phyloP scores from a whole-genome alignment of 352 stramenopile species.

The Thraustochytrium sp. region DNA sequence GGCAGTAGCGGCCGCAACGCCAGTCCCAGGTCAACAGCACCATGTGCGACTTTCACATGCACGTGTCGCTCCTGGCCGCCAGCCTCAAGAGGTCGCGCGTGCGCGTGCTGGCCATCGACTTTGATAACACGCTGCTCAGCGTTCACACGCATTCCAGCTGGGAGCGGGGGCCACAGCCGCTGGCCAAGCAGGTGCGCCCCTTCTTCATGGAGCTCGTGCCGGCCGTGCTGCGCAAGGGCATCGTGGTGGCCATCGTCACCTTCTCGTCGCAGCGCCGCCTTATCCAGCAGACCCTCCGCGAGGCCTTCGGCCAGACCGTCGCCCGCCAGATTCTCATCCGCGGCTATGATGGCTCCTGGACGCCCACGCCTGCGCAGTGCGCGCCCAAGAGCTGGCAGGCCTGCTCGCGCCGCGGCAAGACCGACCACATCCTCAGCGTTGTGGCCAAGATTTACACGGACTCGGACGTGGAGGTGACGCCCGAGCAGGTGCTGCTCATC shows the following conservation, averaged over 20 bases:
- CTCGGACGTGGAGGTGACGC: conserved; percentile 15
- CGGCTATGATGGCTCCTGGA: conserved; percentile 16
- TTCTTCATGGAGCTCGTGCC: conserved; percentile 64
- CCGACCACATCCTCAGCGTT: conserved; percentile 13
- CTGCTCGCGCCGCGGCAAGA: conserved; percentile 21
- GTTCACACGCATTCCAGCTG: conserved; percentile 67
- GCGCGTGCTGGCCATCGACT: conserved; percentile 74
- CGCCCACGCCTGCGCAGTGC: background rate
- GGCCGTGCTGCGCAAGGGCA: conserved; percentile 48
- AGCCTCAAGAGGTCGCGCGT: conserved; percentile 46
- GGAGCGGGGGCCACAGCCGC: conserved; percentile 56
- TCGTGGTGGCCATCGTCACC: conserved; percentile 68
- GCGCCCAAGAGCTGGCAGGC: background rate
- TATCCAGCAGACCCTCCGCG: conserved; percentile 62
- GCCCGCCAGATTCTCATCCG: conserved; percentile 27
- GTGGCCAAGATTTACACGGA: conserved; percentile 29
- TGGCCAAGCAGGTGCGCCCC: conserved; percentile 62
- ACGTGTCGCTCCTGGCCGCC: conserved; percentile 8
- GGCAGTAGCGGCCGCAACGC: no score
- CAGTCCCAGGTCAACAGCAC: no score
- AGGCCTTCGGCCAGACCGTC: conserved; percentile 45
- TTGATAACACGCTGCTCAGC: conserved; percentile 71
- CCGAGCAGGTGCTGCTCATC: conserved; percentile 6
- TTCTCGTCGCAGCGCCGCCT: conserved; percentile 63
- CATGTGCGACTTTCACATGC: conserved; percentile 40